These are phyloP conservation scores for Penicillium glabrum DNA, from an alignment of 2,329 filamentous ascomycete genomes.

Conservation along the genomic window DNA sequence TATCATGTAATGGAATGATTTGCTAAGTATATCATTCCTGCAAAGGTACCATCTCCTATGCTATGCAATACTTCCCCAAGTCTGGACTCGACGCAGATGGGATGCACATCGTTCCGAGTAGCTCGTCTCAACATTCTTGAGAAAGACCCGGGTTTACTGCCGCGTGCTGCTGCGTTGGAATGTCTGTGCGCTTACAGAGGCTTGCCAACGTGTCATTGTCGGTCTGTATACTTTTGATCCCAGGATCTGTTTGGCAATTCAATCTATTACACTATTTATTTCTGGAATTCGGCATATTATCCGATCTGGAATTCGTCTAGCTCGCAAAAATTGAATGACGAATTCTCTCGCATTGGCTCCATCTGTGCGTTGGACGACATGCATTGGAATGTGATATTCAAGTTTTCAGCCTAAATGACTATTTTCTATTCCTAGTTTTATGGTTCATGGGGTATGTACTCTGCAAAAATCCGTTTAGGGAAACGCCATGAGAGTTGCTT, in stretches of 20 bases:
- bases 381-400: slow-evolving; percentile 26
- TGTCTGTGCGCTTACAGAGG: slow-evolving; percentile 10
- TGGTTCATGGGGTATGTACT: neutral
- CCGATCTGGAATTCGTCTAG: neutral
- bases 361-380: slow-evolving; percentile 15
- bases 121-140: slow-evolving; percentile 7
- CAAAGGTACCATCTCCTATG: neutral
- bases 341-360: slow-evolving; percentile 1
- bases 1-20: neutral
- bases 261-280: neutral
- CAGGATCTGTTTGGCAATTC: neutral
- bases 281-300: neutral
- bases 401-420: neutral
- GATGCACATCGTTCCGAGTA: neutral
- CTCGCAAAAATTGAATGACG: neutral
- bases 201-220: neutral
- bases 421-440: slow-evolving; percentile 6
- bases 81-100: neutral
- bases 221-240: neutral
- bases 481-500: neutral
- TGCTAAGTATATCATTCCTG: neutral
- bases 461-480: neutral
- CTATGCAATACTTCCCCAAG: neutral
- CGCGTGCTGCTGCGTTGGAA: slow-evolving; percentile 3
- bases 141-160: neutral